Evolutionary conservation across 306 rosid genomes (phyloP).

Genomic region (Cicer pinnatifidum): DNA sequence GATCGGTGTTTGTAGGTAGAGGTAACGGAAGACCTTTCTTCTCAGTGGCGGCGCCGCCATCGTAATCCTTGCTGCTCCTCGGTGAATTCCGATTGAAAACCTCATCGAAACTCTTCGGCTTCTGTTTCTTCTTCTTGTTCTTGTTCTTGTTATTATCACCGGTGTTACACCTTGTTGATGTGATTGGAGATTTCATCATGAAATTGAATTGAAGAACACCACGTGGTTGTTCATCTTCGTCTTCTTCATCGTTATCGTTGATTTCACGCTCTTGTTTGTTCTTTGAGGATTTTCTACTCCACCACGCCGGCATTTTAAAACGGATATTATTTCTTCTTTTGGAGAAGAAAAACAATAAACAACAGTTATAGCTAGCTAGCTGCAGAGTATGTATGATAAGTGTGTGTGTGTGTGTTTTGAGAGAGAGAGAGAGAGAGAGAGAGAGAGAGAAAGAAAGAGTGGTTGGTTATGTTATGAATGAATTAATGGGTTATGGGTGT

Average conservation of each 20-base stretch:
- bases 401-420: neutral
- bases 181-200: constrained; percentile 58
- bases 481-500: constrained; percentile 1
- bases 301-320: constrained; percentile 84
- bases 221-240: constrained; percentile 47
- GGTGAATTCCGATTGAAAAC: constrained; percentile 59
- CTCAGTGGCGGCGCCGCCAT: constrained; percentile 59
- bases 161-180: constrained; percentile 17
- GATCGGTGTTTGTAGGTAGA: constrained; percentile 62
- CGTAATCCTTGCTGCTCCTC: constrained; percentile 57
- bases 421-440: constrained; percentile 31
- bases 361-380: neutral
- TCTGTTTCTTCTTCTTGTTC: constrained; percentile 48
- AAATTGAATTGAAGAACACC: constrained; percentile 42
- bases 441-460: constrained; percentile 31
- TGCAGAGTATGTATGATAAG: neutral
- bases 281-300: constrained; percentile 73
- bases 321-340: neutral
- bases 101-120: constrained; percentile 68
- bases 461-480: neutral
- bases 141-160: constrained; percentile 44
- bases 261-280: constrained; percentile 59
- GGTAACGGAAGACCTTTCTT: constrained; percentile 68
- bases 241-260: constrained; percentile 43
- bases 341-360: neutral